Percentiles rank a stretch among this genome's conserved stretches.
These are phyloP conservation scores for Moringa oleifera DNA, from an alignment of 345 rosid genomes.

Conservation along the genomic window DNA sequence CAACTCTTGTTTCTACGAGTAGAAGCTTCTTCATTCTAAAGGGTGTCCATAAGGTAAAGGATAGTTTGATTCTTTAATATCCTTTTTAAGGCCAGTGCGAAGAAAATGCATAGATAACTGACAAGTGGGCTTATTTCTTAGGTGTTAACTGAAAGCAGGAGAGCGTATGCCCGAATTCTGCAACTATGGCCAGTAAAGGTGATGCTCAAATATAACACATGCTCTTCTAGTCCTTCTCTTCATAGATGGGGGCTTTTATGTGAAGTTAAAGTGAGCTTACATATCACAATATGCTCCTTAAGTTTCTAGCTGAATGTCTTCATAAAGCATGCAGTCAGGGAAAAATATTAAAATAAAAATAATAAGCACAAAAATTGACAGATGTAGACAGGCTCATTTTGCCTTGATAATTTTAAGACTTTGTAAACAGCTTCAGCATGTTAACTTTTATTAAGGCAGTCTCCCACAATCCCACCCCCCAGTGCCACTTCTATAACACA, in stretches of 20 bases:
- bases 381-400: no score
- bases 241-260: background rate
- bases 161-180: background rate
- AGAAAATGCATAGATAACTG: background rate
- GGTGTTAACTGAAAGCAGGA: background rate
- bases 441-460: no score
- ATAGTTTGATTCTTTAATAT: background rate
- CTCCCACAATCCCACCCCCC: background rate
- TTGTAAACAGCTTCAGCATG: no score
- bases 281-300: no score
- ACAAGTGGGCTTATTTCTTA: background rate
- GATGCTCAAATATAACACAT: background rate
- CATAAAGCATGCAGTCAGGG: no score
- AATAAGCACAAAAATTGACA: no score
- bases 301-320: no score
- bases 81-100: background rate
- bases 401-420: no score
- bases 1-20: background rate
- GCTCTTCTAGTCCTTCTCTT: background rate
- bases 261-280: background rate
- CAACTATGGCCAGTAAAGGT: background rate
- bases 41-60: background rate
- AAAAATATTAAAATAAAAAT: no score
- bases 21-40: background rate
- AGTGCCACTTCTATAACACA: background rate